Evolutionary conservation across 495 filamentous ascomycete genomes (phyloP).

Genomic region (Daldinia caldariorum): DNA sequence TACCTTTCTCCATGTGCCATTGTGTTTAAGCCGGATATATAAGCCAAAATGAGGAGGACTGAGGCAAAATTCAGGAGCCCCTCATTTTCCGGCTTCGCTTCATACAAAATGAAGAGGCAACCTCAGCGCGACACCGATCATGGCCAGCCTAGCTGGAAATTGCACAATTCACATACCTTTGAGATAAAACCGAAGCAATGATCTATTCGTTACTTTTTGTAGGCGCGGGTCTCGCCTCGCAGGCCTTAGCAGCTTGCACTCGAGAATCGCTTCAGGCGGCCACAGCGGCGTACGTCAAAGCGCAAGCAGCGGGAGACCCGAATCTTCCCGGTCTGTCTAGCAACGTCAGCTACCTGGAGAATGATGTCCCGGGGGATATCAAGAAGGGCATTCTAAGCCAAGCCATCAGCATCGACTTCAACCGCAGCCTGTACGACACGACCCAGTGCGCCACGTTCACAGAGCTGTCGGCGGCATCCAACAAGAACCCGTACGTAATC

Average conservation of each 20-base stretch:
- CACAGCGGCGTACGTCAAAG: conserved; percentile 43
- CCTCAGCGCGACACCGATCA: conserved; percentile 5
- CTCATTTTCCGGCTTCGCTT: conserved; percentile 27
- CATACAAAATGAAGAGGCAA: conserved; percentile 34
- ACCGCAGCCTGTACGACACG: conserved; percentile 53
- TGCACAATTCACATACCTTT: background rate
- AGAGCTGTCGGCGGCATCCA: conserved; percentile 50
- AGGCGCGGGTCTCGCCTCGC: conserved; percentile 30
- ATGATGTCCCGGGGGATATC: conserved; percentile 42
- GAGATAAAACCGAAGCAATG: conserved; percentile 18
- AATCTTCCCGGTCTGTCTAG: conserved; percentile 25
- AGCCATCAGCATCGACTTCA: conserved; percentile 53
- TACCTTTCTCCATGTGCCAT: conserved; percentile 31
- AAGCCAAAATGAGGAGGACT: conserved; percentile 38
- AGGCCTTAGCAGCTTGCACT: conserved; percentile 38
- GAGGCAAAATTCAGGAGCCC: conserved; percentile 35
- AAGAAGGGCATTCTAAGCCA: conserved; percentile 47
- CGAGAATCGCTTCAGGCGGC: conserved; percentile 37
- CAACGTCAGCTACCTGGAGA: conserved; percentile 46
- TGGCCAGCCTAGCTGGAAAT: background rate
- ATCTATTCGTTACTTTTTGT: conserved; percentile 29
- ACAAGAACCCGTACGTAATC: conserved; percentile 53
- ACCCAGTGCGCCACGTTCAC: conserved; percentile 54
- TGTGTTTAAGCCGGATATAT: conserved; percentile 39
- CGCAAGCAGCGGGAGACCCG: conserved; percentile 35